Evolutionary conservation across 176 grass and related monocot genomes (phyloP), one percentile per base, ranked within the genome.

Genomic region (Rhynchospora breviuscula): DNA sequence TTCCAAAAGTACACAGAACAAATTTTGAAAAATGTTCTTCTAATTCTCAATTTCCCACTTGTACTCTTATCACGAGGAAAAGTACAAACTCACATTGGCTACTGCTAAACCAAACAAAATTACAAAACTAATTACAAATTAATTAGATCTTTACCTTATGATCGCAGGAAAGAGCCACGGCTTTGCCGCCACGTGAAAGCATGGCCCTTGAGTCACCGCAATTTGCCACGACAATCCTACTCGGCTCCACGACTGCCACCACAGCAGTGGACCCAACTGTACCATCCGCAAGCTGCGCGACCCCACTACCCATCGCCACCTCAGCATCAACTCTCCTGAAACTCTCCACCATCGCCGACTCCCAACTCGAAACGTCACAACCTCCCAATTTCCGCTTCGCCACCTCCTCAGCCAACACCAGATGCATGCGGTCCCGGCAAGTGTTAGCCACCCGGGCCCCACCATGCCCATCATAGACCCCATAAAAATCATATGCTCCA

Each of bases 161-260:
- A 60, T 90, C 88, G 3, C 23, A 79, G 3, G 88, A 84, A 23
- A 87, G 72, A 35, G 88, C 70, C 3, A 90, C 25, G 2, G 74
- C 73, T 8, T 67, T 56, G 4, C 81, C 85, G n/a, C 56, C 46
- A 31, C 73, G 80, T n/a, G 21, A 84, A 40, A 90, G 85, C 84
- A 90, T 74, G 1, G 85, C 88, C 56, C 88, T 86, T 0, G 81
- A 87, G 60, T 87, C 88, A n/a, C 88, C 88, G 18, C 85, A 87
- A 63, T 90, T 90, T 23, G 88, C 88, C 48, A 90, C 85, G 6
- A 84, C 64, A 61, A 90, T 90, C 63, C 54, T 26, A 77, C 65
- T 66, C 18, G 17, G n/a, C 71, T 79, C 85, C 14, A 87, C 64
- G 6, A 84, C 56, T 10, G 85, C 84, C 47, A 86, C 88, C 51